Evolutionary conservation across 441 rosid species (phyloP).

Genomic region (Pelargonium australe): DNA sequence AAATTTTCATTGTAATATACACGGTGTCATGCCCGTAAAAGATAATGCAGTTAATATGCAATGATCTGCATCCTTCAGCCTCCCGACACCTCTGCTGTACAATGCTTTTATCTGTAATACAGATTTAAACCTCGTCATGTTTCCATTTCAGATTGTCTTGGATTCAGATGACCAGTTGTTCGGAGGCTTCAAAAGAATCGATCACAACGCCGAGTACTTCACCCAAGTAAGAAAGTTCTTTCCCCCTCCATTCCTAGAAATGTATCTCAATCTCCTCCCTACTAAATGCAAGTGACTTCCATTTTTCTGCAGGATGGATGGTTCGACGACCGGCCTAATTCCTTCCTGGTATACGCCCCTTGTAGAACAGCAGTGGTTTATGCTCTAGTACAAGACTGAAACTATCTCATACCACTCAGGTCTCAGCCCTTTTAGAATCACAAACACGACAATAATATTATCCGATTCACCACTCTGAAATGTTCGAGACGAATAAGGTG

Average conservation of each 20-base stretch:
- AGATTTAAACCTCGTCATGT: not conserved
- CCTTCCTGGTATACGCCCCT: constrained; percentile 77
- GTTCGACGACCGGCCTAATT: constrained; percentile 68
- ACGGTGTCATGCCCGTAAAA: not conserved
- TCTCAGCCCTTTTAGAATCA: no score
- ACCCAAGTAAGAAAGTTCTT: constrained; percentile 48
- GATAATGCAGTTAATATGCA: not conserved
- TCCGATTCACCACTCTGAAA: not conserved
- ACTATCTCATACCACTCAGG: not conserved
- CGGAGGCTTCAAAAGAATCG: constrained; percentile 70
- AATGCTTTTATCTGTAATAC: not conserved
- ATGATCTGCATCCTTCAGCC: not conserved
- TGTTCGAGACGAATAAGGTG: not conserved
- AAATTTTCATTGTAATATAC: no score
- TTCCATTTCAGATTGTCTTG: constrained; percentile 52
- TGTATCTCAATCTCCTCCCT: not conserved
- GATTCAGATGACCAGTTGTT: constrained; percentile 73
- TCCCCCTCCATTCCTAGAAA: not conserved
- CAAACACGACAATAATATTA: not conserved
- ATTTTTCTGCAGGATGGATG: constrained; percentile 56
- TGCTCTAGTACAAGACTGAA: constrained; percentile 49
- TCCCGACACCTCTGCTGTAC: not conserved
- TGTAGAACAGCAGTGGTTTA: constrained; percentile 84
- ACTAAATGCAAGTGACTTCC: not conserved
- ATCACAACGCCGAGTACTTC: constrained; percentile 62